A percentile compares a stretch with the other conserved stretches of the same genome.
These are phyloP conservation scores for Phlebopus sp. DNA, from an alignment of 1,284 basidiomycete species.

Conservation along the genomic window DNA sequence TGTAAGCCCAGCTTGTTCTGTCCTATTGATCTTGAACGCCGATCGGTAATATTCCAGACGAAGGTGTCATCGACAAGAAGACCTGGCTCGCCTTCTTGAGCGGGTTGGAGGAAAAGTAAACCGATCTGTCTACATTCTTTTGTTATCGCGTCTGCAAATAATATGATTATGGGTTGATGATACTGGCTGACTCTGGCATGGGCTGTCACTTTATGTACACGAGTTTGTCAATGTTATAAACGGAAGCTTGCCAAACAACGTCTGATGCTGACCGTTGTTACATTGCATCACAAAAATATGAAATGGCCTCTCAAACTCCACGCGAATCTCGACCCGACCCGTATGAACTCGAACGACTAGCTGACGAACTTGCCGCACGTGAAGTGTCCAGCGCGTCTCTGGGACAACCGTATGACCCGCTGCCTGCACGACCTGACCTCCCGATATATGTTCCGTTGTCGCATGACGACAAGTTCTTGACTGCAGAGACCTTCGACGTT, in stretches of 20 bases:
- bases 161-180: too few species aligned
- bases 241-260: slow-evolving; percentile 25
- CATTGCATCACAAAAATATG: not conserved
- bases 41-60: slow-evolving; percentile 46
- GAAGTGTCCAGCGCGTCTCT: slow-evolving; percentile 37
- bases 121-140: too few species aligned
- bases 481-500: slow-evolving; percentile 69
- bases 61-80: slow-evolving; percentile 92
- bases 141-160: too few species aligned
- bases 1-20: slow-evolving; percentile 52
- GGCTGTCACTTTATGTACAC: not conserved
- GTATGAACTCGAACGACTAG: slow-evolving; percentile 66
- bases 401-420: slow-evolving; percentile 10
- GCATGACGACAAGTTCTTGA: slow-evolving; percentile 74
- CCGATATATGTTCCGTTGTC: slow-evolving; percentile 78
- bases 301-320: slow-evolving; percentile 19
- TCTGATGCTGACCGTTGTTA: not conserved
- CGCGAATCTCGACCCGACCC: slow-evolving; percentile 40
- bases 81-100: slow-evolving; percentile 83
- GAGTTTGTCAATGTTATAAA: slow-evolving; percentile 21
- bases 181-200: not conserved
- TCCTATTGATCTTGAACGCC: not conserved
- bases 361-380: slow-evolving; percentile 65
- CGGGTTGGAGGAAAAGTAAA: slow-evolving; percentile 60
- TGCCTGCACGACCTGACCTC: slow-evolving; percentile 43